Percentiles rank a stretch among this genome's conserved stretches.
Evolutionary conservation across 2,329 filamentous ascomycete species (phyloP).

Genomic region (Stromatinia cepivora): DNA sequence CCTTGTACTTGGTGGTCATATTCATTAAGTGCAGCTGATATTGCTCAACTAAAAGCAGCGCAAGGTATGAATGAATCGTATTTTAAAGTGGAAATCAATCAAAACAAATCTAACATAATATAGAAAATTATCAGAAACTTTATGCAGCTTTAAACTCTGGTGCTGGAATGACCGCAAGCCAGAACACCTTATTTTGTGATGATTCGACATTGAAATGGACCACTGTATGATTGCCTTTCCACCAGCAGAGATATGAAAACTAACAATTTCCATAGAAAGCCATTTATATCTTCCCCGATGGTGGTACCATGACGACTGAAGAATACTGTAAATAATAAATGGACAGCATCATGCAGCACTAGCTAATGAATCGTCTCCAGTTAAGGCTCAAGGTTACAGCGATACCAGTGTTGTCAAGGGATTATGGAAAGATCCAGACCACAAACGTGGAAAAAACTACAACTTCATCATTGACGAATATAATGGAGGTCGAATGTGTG

Average conservation of each 20-base stretch:
- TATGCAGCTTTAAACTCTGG: conserved; percentile 11
- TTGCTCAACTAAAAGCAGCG: conserved; percentile 17
- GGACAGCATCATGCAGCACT: background rate
- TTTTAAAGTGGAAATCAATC: background rate
- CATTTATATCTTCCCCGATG: conserved; percentile 11
- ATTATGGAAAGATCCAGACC: conserved; percentile 16
- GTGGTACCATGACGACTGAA: conserved; percentile 3
- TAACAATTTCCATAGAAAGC: background rate
- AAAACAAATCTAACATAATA: background rate
- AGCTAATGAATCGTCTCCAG: conserved; percentile 1
- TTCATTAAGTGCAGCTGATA: conserved; percentile 16
- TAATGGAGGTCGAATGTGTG: conserved; percentile 15
- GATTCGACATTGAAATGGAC: conserved; percentile 21
- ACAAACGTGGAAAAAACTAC: conserved; percentile 9
- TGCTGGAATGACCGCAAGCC: conserved; percentile 13
- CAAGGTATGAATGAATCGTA: conserved; percentile 5
- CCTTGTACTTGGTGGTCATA: background rate
- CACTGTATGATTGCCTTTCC: background rate
- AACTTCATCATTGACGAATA: conserved; percentile 22
- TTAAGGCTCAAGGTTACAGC: conserved; percentile 4
- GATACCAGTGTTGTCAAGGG: conserved; percentile 4
- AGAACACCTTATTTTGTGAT: conserved; percentile 18
- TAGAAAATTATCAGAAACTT: conserved; percentile 20
- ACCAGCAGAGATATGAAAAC: background rate
- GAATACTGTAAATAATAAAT: conserved; percentile 10